Evolutionary conservation across 2,329 filamentous ascomycete genomes (phyloP).

Genomic region (Fusarium sp.): DNA sequence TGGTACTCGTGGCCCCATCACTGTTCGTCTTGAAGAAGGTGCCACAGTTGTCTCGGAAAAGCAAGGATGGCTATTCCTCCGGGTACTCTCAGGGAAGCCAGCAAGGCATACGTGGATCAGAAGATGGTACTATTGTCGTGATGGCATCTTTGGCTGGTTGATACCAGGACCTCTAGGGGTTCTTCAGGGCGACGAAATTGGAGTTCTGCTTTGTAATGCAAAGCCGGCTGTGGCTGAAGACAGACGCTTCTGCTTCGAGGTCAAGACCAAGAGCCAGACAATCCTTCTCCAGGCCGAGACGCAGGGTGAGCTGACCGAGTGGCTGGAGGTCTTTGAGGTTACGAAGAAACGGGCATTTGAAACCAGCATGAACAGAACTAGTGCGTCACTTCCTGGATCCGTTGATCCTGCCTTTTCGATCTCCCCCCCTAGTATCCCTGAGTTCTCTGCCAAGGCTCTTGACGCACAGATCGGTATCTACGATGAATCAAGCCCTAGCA

Average conservation of each 20-base stretch:
- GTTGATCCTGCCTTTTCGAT: conserved; percentile 89
- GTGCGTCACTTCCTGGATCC: conserved; percentile 60
- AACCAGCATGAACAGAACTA: conserved; percentile 69
- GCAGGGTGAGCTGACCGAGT: conserved; percentile 90
- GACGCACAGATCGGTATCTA: conserved; percentile 73
- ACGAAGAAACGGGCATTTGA: conserved; percentile 95
- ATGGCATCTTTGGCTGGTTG: conserved; percentile 96
- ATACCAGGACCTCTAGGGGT: conserved; percentile 87
- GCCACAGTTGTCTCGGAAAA: conserved; percentile 75
- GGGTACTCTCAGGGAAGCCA: conserved; percentile 86
- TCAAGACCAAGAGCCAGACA: conserved; percentile 96
- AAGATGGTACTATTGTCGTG: conserved; percentile 95
- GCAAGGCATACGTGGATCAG: conserved; percentile 90
- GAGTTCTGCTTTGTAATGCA: conserved; percentile 92
- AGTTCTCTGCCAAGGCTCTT: conserved; percentile 85
- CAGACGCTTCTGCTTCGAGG: conserved; percentile 95
- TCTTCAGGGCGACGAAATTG: conserved; percentile 95
- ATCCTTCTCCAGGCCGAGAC: conserved; percentile 93
- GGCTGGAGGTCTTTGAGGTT: conserved; percentile 92
- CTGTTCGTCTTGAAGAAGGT: conserved; percentile 67
- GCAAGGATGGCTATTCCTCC: conserved; percentile 93
- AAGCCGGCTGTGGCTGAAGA: conserved; percentile 93
- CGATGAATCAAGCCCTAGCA: conserved; percentile 56
- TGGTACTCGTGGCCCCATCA: conserved; percentile 76
- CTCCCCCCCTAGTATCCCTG: conserved; percentile 85